A percentile compares a stretch with the other conserved stretches of the same genome.
phyloP scores from a whole-genome alignment of 805 yeast genomes.

The Metschnikowia colocasiae region DNA sequence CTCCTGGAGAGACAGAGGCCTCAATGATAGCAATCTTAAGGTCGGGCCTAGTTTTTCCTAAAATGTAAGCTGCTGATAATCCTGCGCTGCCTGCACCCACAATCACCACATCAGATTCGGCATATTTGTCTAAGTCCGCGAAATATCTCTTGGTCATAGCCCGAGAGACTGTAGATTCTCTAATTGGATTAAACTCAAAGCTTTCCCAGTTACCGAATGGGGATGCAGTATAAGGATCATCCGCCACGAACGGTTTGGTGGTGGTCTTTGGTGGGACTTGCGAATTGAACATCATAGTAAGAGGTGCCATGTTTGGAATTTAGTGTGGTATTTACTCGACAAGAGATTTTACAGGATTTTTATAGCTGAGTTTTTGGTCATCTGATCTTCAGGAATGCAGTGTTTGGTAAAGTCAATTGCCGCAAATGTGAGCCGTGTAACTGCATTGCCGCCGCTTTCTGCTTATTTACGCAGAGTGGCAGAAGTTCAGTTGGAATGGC shows the following conservation, averaged over 20 bases:
- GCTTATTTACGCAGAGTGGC: background rate
- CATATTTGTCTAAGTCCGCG: constrained; percentile 66
- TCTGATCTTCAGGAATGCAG: too few relatives aligned
- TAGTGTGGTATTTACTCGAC: background rate
- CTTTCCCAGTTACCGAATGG: constrained; percentile 59
- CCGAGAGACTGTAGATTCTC: constrained; percentile 75
- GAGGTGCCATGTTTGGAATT: constrained; percentile 8
- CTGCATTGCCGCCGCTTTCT: constrained; percentile 3
- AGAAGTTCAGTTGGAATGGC: background rate
- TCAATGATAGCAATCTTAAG: constrained; percentile 70
- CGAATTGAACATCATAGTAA: constrained; percentile 15
- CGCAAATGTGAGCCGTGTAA: constrained; percentile 8
- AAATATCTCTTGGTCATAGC: constrained; percentile 78
- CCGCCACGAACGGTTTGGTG: constrained; percentile 11
- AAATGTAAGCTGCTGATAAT: constrained; percentile 67
- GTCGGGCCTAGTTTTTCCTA: constrained; percentile 73
- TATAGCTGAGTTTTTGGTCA: background rate
- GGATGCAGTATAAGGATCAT: constrained; percentile 23
- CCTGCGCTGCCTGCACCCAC: constrained; percentile 81
- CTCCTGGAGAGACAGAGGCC: constrained; percentile 74
- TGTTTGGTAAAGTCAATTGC: background rate
- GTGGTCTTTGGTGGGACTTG: constrained; percentile 17
- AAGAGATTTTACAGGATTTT: background rate
- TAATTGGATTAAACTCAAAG: constrained; percentile 66
- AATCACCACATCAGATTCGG: constrained; percentile 71